phyloP scores from a whole-genome alignment of 1,284 basidiomycete species.

The Ustilago cynodontis region DNA sequence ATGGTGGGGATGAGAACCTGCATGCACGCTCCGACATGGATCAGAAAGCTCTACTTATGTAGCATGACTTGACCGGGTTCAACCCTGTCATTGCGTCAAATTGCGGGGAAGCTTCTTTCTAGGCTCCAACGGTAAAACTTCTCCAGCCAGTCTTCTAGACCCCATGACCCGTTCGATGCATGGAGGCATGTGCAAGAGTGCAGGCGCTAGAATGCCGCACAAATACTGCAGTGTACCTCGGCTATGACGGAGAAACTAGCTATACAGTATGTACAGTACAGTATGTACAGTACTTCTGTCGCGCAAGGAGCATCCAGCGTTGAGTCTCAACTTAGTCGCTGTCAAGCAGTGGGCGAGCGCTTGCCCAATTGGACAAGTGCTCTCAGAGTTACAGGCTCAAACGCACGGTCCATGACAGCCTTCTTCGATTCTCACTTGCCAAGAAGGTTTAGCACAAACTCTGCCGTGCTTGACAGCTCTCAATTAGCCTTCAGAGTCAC shows the following conservation, averaged over 20 bases:
- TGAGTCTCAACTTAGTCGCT: too few species aligned
- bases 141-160: background rate
- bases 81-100: background rate
- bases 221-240: background rate
- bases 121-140: background rate
- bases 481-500: background rate
- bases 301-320: too few species aligned
- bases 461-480: background rate
- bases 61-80: background rate
- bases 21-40: background rate
- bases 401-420: conserved; percentile 6
- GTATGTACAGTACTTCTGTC: background rate
- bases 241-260: background rate
- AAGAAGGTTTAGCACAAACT: too few species aligned
- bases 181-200: background rate
- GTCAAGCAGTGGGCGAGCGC: background rate
- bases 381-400: background rate
- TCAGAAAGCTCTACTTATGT: background rate
- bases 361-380: conserved; percentile 9
- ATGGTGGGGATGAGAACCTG: background rate
- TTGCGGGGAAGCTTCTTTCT: background rate
- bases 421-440: too few species aligned
- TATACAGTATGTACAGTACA: too few species aligned
- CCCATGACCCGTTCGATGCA: background rate
- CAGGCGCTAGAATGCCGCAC: conserved; percentile 4